Conservation (phyloP, 495 filamentous ascomycete genomes). For the Hypoxylon trugodes region DNA sequence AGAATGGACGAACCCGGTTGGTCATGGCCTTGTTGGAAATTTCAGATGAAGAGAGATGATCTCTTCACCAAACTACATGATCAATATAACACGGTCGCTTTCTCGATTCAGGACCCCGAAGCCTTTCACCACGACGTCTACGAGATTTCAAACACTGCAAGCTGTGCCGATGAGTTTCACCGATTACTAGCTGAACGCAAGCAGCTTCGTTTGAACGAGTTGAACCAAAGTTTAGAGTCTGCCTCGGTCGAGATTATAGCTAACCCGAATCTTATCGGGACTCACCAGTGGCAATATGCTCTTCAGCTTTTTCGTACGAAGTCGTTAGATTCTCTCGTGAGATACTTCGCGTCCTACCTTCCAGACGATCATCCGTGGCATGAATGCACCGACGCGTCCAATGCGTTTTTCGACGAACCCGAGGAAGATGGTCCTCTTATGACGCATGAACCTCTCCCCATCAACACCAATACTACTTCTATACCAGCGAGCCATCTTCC, state of each 20-base stretch:
- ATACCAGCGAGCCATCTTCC: constrained; percentile 47
- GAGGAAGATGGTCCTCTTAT: constrained; percentile 46
- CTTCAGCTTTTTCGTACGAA: constrained; percentile 61
- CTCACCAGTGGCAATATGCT: constrained; percentile 59
- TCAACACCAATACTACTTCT: constrained; percentile 29
- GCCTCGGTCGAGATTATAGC: constrained; percentile 61
- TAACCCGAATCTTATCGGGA: constrained; percentile 59
- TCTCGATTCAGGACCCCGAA: constrained; percentile 46
- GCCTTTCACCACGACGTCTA: constrained; percentile 47
- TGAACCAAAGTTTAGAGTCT: constrained; percentile 57
- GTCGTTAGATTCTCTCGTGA: constrained; percentile 60
- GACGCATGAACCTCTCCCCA: constrained; percentile 54
- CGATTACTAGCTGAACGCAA: constrained; percentile 55
- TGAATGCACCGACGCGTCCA: constrained; percentile 34
- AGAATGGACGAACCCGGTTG: constrained; percentile 58
- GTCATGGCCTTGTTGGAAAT: constrained; percentile 61
- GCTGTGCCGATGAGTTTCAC: constrained; percentile 55
- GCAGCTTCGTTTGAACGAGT: constrained; percentile 55
- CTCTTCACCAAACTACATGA: constrained; percentile 48
- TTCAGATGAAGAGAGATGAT: constrained; percentile 49
- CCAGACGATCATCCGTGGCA: constrained; percentile 54
- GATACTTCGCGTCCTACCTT: constrained; percentile 59
- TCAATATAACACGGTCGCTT: constrained; percentile 45
- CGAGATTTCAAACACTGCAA: constrained; percentile 55
- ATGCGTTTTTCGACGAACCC: constrained; percentile 49